These are phyloP conservation scores for Sanghuangporus sanghuang DNA, from an alignment of 1,284 basidiomycete genomes.

Conservation along the genomic window DNA sequence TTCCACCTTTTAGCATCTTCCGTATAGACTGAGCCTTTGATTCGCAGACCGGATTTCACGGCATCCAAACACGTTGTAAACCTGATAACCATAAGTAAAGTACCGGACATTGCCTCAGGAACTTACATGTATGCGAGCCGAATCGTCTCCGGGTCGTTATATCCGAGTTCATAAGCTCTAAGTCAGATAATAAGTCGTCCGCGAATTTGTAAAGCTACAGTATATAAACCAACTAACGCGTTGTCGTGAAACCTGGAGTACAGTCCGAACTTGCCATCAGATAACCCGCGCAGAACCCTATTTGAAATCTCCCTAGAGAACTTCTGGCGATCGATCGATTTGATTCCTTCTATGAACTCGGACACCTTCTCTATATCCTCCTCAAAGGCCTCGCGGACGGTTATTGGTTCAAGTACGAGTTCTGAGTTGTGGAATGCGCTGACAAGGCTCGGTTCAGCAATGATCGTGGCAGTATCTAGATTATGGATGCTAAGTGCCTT, in stretches of 20 bases:
- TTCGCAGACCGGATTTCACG: conserved; percentile 46
- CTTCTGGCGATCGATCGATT: not conserved
- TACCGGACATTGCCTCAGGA: not conserved
- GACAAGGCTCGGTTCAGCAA: conserved; percentile 33
- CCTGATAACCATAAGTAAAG: conserved; percentile 27
- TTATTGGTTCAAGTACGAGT: conserved; percentile 5
- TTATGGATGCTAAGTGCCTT: not conserved
- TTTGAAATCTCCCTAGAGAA: conserved; percentile 1
- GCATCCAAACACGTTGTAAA: conserved; percentile 53
- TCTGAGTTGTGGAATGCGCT: conserved; percentile 17
- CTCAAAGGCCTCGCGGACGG: conserved; percentile 44
- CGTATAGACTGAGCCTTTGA: conserved; percentile 34
- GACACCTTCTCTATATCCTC: conserved; percentile 36
- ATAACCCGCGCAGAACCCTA: conserved; percentile 43
- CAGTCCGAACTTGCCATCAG: conserved; percentile 45
- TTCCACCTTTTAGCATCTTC: conserved; percentile 31
- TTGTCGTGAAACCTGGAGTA: conserved; percentile 61
- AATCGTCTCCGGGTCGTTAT: conserved; percentile 34
- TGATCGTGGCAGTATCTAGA: conserved; percentile 48
- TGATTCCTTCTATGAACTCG: conserved; percentile 4
- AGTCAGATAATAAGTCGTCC: not conserved
- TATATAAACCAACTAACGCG: conserved; percentile 24
- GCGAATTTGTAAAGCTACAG: not conserved
- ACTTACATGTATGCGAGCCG: conserved; percentile 61
- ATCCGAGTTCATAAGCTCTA: not conserved